Evolutionary conservation across 2,329 filamentous ascomycete genomes (phyloP).

Genomic region (Septoria linicola): DNA sequence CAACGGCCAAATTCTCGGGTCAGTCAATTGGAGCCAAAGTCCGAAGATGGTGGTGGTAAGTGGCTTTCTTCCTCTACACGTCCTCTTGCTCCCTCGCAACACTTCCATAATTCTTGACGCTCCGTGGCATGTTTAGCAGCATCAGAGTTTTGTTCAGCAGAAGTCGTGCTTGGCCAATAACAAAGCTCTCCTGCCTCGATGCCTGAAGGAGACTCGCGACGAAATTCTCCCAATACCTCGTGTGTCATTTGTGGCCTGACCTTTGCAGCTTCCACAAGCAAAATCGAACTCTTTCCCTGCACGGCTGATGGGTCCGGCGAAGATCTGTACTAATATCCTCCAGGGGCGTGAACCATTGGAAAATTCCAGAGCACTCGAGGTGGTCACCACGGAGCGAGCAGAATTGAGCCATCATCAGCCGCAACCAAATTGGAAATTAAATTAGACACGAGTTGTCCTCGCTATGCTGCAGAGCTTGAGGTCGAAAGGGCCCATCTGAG

Average conservation of each 20-base stretch:
- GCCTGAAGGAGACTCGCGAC: too few species aligned
- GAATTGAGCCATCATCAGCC: not conserved
- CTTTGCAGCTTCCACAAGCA: too few species aligned
- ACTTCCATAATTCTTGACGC: too few species aligned
- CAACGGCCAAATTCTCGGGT: slow-evolving; percentile 72
- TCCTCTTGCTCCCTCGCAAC: too few species aligned
- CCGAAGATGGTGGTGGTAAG: slow-evolving; percentile 71
- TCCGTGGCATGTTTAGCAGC: too few species aligned
- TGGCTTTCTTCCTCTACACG: too few species aligned
- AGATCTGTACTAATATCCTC: slow-evolving; percentile 6
- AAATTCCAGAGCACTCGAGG: slow-evolving; percentile 52
- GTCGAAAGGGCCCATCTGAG: too few species aligned
- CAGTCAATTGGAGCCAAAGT: slow-evolving; percentile 72
- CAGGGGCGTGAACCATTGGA: slow-evolving; percentile 81
- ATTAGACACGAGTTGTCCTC: not conserved
- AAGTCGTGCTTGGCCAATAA: too few species aligned
- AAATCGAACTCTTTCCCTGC: not conserved
- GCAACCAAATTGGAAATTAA: not conserved
- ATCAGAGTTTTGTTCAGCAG: too few species aligned
- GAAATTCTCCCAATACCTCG: not conserved
- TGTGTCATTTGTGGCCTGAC: too few species aligned
- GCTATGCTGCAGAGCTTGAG: too few species aligned
- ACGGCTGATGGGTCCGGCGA: not conserved
- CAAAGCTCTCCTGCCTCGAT: too few species aligned
- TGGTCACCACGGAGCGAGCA: slow-evolving; percentile 14